A percentile compares a stretch with the other conserved stretches of the same genome.
phyloP scores from a whole-genome alignment of 192 early-diverging fungal genomes.

The Paraglomus occultum region DNA sequence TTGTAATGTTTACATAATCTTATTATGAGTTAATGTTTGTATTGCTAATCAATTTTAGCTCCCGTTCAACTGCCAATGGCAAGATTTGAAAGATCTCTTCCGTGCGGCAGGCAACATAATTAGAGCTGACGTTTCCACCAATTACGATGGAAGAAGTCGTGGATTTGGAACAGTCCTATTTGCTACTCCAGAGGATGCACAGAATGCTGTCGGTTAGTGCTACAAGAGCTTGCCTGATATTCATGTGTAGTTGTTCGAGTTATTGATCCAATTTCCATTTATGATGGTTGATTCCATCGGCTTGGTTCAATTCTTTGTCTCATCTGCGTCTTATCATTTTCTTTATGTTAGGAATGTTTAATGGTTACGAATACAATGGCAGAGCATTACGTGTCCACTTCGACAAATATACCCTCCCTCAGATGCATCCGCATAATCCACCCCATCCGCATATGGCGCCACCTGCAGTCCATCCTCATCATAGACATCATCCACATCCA shows the following conservation, averaged over 20 bases:
- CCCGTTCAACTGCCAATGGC: slow-evolving; percentile 74
- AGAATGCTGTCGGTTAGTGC: slow-evolving; percentile 60
- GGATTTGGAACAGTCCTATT: slow-evolving; percentile 77
- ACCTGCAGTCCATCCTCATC: slow-evolving; percentile 30
- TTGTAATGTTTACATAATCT: slow-evolving; percentile 7
- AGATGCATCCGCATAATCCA: slow-evolving; percentile 34
- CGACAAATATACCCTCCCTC: slow-evolving; percentile 44
- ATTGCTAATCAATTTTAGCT: slow-evolving; percentile 37
- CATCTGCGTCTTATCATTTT: not conserved
- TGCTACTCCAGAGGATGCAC: slow-evolving; percentile 64
- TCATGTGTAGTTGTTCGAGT: not conserved
- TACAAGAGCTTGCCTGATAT: not conserved
- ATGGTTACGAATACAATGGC: slow-evolving; percentile 52
- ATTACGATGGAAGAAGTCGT: slow-evolving; percentile 62
- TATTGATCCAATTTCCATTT: not conserved
- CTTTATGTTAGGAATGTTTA: slow-evolving; percentile 41
- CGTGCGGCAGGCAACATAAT: slow-evolving; percentile 63
- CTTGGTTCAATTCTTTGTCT: too few species aligned
- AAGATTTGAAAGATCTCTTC: slow-evolving; percentile 81
- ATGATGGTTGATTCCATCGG: not conserved
- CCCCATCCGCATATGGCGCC: slow-evolving; percentile 21
- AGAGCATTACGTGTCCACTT: slow-evolving; percentile 50
- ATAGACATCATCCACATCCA: slow-evolving; percentile 11
- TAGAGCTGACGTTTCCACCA: slow-evolving; percentile 65
- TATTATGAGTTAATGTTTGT: slow-evolving; percentile 10